Conservation (phyloP, 768 basidiomycete species). For the Jaapia argillacea region DNA sequence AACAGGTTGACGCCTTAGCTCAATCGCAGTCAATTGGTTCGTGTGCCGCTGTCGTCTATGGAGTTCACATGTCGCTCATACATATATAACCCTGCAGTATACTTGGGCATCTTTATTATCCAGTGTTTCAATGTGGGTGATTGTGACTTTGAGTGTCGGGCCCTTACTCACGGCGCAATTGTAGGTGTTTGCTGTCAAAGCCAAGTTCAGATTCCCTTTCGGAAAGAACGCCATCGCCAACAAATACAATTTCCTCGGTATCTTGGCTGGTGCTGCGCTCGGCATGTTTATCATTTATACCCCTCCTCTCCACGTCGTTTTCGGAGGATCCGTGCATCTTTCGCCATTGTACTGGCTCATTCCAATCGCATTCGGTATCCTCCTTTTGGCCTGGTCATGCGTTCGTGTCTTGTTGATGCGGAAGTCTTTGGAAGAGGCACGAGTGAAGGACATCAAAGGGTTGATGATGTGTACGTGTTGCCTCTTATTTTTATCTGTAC, state of each 20-base stretch:
- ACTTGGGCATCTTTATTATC: conserved; percentile 56
- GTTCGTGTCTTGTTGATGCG: conserved; percentile 47
- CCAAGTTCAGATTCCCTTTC: conserved; percentile 54
- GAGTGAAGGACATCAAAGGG: conserved; percentile 56
- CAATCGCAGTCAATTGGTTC: conserved; percentile 54
- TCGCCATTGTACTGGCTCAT: conserved; percentile 64
- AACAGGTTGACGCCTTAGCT: conserved; percentile 49
- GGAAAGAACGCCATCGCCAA: conserved; percentile 45
- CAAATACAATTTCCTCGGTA: conserved; percentile 55
- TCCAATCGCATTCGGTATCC: conserved; percentile 44
- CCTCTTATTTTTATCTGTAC: not conserved
- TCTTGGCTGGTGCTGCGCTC: conserved; percentile 48
- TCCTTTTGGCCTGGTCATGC: conserved; percentile 48
- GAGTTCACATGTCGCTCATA: not conserved
- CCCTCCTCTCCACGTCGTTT: conserved; percentile 59
- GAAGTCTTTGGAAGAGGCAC: conserved; percentile 41
- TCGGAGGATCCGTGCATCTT: conserved; percentile 47
- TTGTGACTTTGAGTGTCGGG: conserved; percentile 1
- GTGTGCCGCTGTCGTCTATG: conserved; percentile 4
- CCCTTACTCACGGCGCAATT: not conserved
- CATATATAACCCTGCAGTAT: conserved; percentile 26
- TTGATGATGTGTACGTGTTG: conserved; percentile 58
- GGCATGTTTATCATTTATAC: conserved; percentile 65
- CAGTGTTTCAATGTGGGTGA: conserved; percentile 56
- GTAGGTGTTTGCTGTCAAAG: conserved; percentile 60